Conservation (phyloP, 371 early-diverging fungal genomes). For the Fennellomyces sp. region DNA sequence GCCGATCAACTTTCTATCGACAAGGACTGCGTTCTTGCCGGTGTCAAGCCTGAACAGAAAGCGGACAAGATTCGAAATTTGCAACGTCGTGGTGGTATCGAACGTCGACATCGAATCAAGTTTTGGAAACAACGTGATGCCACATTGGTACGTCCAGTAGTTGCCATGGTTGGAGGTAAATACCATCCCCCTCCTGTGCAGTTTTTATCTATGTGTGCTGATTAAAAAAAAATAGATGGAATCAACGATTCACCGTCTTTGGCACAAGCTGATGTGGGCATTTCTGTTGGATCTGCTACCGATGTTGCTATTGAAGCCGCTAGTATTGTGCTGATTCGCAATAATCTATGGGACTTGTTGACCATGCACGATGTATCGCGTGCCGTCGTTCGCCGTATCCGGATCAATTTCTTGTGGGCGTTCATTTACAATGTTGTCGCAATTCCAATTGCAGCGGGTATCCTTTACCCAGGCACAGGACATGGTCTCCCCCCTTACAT, state of each 20-base stretch:
- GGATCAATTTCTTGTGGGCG: conserved; percentile 83
- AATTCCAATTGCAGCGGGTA: conserved; percentile 84
- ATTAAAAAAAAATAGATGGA: conserved; percentile 66
- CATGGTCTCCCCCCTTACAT: conserved; percentile 68
- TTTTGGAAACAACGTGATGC: conserved; percentile 7
- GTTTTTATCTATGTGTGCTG: not conserved
- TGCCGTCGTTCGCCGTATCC: conserved; percentile 69
- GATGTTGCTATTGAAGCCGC: conserved; percentile 85
- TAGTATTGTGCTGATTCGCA: conserved; percentile 72
- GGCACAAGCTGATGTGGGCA: conserved; percentile 86
- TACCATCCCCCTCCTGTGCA: not conserved
- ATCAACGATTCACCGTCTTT: conserved; percentile 94
- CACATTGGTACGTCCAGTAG: conserved; percentile 33
- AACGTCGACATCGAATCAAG: conserved; percentile 21
- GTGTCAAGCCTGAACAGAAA: conserved; percentile 70
- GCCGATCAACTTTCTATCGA: conserved; percentile 64
- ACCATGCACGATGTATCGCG: conserved; percentile 68
- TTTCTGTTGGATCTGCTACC: conserved; percentile 79
- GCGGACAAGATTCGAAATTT: conserved; percentile 65
- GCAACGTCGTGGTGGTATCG: conserved; percentile 40
- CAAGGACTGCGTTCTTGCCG: conserved; percentile 52
- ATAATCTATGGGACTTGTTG: conserved; percentile 70
- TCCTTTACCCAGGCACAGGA: conserved; percentile 60
- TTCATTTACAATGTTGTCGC: conserved; percentile 77
- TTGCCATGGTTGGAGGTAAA: conserved; percentile 64